A percentile compares a stretch with the other conserved stretches of the same genome.
Evolutionary conservation across 2,329 filamentous ascomycete species (phyloP).

Genomic region (Colletotrichum paranaense): DNA sequence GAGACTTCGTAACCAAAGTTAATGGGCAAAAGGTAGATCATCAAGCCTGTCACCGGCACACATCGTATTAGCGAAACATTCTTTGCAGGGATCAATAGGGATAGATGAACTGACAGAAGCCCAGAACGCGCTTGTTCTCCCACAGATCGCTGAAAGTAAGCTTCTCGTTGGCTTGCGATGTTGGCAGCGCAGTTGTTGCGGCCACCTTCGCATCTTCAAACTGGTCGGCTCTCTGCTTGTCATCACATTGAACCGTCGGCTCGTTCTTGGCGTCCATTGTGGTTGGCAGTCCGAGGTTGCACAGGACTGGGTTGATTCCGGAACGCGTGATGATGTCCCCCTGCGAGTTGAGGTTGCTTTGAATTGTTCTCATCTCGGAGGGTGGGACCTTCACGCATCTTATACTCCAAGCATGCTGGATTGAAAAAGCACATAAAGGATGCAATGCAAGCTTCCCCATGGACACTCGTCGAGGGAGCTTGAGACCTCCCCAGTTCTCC

Average conservation of each 20-base stretch:
- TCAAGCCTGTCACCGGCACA: conserved; percentile 1
- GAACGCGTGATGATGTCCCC: background rate
- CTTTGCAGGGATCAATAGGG: background rate
- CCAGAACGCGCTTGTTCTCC: conserved; percentile 26
- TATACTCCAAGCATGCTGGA: background rate
- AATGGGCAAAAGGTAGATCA: conserved; percentile 30
- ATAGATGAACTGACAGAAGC: conserved; percentile 25
- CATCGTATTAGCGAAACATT: background rate
- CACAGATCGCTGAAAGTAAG: conserved; percentile 12
- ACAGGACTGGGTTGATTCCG: no score
- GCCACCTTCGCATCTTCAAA: conserved; percentile 9
- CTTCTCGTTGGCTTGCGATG: conserved; percentile 16
- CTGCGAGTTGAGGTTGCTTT: background rate
- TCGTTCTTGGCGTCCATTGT: conserved; percentile 15
- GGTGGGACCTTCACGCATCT: conserved; percentile 10
- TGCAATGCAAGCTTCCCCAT: conserved; percentile 7
- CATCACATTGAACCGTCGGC: background rate
- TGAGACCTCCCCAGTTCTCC: conserved; percentile 15
- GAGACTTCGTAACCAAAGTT: conserved; percentile 43
- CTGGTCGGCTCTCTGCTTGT: conserved; percentile 14
- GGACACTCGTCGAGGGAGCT: background rate
- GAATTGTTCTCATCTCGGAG: no score
- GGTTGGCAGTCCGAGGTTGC: background rate
- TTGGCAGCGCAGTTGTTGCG: conserved; percentile 5
- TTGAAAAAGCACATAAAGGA: background rate